These are phyloP conservation scores for Skeletonema potamos DNA, from an alignment of 108 stramenopile species.

Conservation along the genomic window DNA sequence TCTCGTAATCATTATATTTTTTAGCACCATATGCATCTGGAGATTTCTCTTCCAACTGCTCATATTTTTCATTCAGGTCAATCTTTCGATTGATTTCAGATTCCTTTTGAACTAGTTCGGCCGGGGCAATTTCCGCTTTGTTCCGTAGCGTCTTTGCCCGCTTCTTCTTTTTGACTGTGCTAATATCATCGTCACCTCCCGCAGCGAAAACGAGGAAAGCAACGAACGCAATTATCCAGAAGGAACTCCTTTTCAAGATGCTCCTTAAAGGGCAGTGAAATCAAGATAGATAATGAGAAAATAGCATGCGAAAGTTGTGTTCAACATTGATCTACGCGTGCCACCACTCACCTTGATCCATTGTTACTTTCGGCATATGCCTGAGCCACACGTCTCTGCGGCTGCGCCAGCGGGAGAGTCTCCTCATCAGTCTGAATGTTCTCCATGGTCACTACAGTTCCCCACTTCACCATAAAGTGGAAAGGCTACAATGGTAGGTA, in stretches of 20 bases:
- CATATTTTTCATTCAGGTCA: constrained; percentile 11
- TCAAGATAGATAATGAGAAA: not conserved
- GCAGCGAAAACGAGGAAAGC: constrained; percentile 2
- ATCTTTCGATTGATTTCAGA: not conserved
- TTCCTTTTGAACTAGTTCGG: constrained; percentile 12
- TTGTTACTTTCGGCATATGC: constrained; percentile 16
- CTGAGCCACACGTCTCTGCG: constrained; percentile 19
- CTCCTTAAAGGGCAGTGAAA: not conserved
- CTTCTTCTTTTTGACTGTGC: constrained; percentile 1
- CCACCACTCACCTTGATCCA: not conserved
- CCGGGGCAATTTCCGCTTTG: constrained; percentile 20
- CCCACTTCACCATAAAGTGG: too few relatives aligned
- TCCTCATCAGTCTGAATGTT: constrained; percentile 29
- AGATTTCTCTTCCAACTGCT: not conserved
- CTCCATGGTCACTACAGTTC: constrained; percentile 2
- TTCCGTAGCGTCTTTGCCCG: constrained; percentile 23
- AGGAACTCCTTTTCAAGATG: constrained; percentile 14
- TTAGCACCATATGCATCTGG: not conserved
- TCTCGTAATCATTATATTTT: not conserved
- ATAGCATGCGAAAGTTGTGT: not conserved
- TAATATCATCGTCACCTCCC: not conserved
- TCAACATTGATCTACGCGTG: not conserved
- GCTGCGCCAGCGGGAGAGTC: constrained; percentile 11
- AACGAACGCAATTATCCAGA: constrained; percentile 17
- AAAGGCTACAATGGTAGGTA: too few relatives aligned